phyloP scores from a whole-genome alignment of 2,329 filamentous ascomycete species.

The Grosmannia serpens region DNA sequence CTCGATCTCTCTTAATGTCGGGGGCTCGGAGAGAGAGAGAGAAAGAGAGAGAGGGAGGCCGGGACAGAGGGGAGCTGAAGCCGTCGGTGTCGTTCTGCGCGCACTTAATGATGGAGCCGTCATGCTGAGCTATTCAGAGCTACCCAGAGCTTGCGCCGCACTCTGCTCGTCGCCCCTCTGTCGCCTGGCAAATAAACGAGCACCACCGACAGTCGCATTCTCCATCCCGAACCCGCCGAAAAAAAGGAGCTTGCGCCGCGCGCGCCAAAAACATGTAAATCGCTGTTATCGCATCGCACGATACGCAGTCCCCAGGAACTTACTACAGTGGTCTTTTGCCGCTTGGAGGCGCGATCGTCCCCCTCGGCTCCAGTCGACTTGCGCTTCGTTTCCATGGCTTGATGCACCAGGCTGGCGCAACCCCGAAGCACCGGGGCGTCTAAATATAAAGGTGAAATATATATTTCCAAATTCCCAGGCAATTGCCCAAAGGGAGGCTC shows the following conservation, averaged over 20 bases:
- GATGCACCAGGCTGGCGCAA: not conserved
- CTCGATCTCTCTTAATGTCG: not conserved
- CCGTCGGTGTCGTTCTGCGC: not conserved
- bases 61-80: too few species aligned
- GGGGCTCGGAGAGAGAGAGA: too few species aligned
- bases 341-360: constrained; percentile 43
- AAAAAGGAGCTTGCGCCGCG: not conserved
- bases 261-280: not conserved
- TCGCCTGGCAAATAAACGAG: not conserved
- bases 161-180: not conserved
- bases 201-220: not conserved
- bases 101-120: not conserved
- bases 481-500: not conserved
- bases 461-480: not conserved
- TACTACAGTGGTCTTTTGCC: constrained; percentile 38
- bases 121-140: not conserved
- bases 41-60: too few species aligned
- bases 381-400: constrained; percentile 13
- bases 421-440: not conserved
- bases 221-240: not conserved
- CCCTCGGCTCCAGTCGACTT: constrained; percentile 25
- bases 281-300: not conserved
- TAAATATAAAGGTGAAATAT: not conserved
- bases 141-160: not conserved
- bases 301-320: constrained; percentile 9